A percentile compares a stretch with the other conserved stretches of the same genome.
These are phyloP conservation scores for Cercospora beticola DNA, from an alignment of 2,329 filamentous ascomycete genomes.

Conservation along the genomic window DNA sequence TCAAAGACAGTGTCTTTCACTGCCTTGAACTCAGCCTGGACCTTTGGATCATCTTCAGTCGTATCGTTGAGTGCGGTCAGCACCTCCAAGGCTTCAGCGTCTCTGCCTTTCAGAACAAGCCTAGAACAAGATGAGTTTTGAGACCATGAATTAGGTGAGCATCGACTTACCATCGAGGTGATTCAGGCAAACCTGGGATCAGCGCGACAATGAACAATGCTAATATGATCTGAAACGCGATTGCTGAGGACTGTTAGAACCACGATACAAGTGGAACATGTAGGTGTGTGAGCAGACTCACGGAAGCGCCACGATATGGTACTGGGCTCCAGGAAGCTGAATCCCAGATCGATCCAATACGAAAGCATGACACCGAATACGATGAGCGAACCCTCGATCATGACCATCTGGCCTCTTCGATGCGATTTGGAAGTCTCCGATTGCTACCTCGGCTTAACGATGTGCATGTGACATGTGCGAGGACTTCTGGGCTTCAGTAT, in stretches of 20 bases:
- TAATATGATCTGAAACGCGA: conserved; percentile 58
- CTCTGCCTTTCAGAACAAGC: conserved; percentile 37
- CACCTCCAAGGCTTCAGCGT: conserved; percentile 38
- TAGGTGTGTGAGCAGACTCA: neutral
- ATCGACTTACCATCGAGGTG: conserved; percentile 51
- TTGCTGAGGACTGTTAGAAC: conserved; percentile 30
- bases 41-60: conserved; percentile 36
- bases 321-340: conserved; percentile 40
- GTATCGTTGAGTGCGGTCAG: conserved; percentile 40
- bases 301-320: conserved; percentile 55
- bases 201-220: conserved; percentile 52
- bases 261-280: neutral
- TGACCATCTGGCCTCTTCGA: conserved; percentile 87
- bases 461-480: neutral
- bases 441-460: conserved; percentile 37
- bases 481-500: too few species aligned
- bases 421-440: conserved; percentile 74
- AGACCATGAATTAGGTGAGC: neutral
- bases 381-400: conserved; percentile 85
- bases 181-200: conserved; percentile 56
- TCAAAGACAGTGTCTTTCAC: conserved; percentile 43
- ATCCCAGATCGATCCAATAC: conserved; percentile 54
- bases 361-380: conserved; percentile 53
- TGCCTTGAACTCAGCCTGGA: conserved; percentile 32
- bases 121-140: conserved; percentile 11